These are phyloP conservation scores for Gastrolobium bilobum DNA, from an alignment of 306 rosid species.

Conservation along the genomic window DNA sequence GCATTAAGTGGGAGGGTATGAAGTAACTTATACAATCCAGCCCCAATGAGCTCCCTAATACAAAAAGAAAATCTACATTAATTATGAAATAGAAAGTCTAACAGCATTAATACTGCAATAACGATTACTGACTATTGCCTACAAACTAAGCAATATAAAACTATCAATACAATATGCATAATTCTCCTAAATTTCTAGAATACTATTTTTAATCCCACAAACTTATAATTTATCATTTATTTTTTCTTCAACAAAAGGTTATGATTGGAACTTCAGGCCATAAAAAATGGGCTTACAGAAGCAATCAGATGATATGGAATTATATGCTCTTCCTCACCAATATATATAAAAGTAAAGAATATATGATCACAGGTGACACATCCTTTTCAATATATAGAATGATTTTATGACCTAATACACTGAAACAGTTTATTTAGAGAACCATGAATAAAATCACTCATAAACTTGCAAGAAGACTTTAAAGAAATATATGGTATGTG, in stretches of 20 bases:
- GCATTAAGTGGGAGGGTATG: conserved; percentile 72
- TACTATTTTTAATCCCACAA: background rate
- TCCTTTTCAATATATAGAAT: background rate
- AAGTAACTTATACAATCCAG: conserved; percentile 56
- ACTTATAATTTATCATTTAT: conserved; percentile 5
- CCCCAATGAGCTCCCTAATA: conserved; percentile 58
- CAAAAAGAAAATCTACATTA: background rate
- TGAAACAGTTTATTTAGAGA: background rate
- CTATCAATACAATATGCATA: background rate
- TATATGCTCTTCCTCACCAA: background rate
- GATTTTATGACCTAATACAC: background rate
- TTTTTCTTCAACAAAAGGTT: conserved; percentile 17
- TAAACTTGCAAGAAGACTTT: conserved; percentile 27
- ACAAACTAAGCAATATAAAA: conserved; percentile 11
- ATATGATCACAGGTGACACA: background rate
- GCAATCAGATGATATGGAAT: background rate
- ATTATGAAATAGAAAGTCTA: conserved; percentile 27
- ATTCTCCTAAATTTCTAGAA: conserved; percentile 16
- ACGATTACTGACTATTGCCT: background rate
- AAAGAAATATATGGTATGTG: background rate
- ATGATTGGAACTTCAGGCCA: background rate
- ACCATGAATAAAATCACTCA: conserved; percentile 5
- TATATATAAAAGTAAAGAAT: background rate
- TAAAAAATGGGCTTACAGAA: background rate
- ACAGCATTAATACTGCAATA: conserved; percentile 14